Base-by-base conservation (phyloP, 1,139 yeast species). In the Torulaspora pretoriensis region DNA sequence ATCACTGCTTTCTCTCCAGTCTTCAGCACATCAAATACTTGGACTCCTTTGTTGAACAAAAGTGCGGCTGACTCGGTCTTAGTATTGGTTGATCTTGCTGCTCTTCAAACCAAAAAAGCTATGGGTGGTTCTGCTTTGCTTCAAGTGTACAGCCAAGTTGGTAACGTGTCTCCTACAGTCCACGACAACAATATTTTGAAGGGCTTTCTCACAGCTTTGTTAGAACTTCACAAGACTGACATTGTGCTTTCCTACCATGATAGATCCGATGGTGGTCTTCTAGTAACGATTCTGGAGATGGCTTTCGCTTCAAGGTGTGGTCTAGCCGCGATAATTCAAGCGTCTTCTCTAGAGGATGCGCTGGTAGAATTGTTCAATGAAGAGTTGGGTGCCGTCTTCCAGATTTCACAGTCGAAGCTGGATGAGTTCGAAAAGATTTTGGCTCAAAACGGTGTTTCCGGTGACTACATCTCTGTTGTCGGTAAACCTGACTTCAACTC, bases 331-430 rank as follows among this genome's bases (percentile, higher is more conserved):
- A 61, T 65, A 35, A 50, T 74, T 38, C 51, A 51, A 26, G 49
- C 48, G 9, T 50, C 57, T 25, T 56, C 65, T 16, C 53, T 54
- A 22, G 55, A 55, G 7, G 74, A 73, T 46, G 60, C 67, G 22
- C 69, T 78, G 44, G 68, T 78, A n/a, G 72, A 73, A 38, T 72
- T 90, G 56, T 94, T 92, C 73, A 85, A 83, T 62, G 98, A 94
- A 71, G 97, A 92, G 64, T 75, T 94, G 43, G 98, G 97, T 63
- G 95, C 95, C 32, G 96, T 92, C 26, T 89, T 94, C 88, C 99
- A 94, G 69, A 77, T 92, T 50, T 65, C 73, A 37, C 66, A 74
- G 30, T 59, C 70, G 12, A 81, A 81, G 49, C 71, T 74, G 42
- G 75, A 71, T 2, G 66, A 70, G 42, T 88, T 92, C 63, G 72